Evolutionary conservation across 257 asterid species (phyloP).

Genomic region (Coffea canephora): DNA sequence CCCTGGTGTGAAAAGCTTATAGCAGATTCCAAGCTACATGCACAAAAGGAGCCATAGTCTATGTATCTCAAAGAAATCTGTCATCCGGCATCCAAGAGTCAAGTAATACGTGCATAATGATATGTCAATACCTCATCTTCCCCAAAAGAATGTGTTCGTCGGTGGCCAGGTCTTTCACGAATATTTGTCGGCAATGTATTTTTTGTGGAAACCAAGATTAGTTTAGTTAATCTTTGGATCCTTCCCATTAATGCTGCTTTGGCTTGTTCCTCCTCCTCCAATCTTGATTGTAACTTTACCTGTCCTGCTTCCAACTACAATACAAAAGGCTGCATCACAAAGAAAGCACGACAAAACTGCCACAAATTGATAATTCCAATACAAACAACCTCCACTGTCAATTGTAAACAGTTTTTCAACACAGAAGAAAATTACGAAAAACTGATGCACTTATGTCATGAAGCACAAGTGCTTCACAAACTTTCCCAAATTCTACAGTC

Average conservation of each 20-base stretch:
- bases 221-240: constrained; percentile 82
- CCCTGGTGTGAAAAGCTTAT: not conserved
- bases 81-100: not conserved
- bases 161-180: constrained; percentile 46
- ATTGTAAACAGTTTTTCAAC: not conserved
- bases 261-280: constrained; percentile 91
- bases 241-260: constrained; percentile 91
- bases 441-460: not conserved
- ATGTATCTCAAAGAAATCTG: not conserved
- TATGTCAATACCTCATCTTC: constrained; percentile 67
- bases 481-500: not conserved
- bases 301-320: constrained; percentile 85
- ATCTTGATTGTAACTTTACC: constrained; percentile 73
- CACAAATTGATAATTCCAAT: not conserved
- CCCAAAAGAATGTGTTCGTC: constrained; percentile 83
- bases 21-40: not conserved
- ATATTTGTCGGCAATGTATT: constrained; percentile 46
- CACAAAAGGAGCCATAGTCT: not conserved
- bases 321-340: constrained; percentile 18
- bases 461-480: not conserved
- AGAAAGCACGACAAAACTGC: constrained; percentile 7
- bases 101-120: not conserved
- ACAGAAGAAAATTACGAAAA: not conserved
- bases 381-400: not conserved
- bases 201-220: constrained; percentile 81